These are phyloP conservation scores for Teunomyces barrocoloradensis DNA, from an alignment of 805 yeast species.

Conservation along the genomic window DNA sequence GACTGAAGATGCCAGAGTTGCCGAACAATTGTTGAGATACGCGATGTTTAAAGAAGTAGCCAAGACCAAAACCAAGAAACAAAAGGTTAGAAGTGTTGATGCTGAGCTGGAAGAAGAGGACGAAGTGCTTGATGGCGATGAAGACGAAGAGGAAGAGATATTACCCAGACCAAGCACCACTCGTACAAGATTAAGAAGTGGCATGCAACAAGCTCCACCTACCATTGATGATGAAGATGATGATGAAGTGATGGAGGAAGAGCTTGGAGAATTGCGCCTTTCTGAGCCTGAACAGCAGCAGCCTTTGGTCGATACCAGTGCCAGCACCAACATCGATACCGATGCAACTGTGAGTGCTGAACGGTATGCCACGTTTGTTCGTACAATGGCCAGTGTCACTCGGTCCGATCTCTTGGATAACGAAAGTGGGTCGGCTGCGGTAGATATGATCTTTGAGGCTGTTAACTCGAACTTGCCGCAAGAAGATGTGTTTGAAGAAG, in stretches of 20 bases:
- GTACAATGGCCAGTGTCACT: constrained; percentile 30
- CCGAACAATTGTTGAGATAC: constrained; percentile 79
- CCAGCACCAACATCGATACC: constrained; percentile 18
- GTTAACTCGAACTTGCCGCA: constrained; percentile 37
- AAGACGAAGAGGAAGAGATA: constrained; percentile 16
- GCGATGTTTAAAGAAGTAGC: constrained; percentile 79
- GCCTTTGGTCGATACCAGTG: constrained; percentile 26
- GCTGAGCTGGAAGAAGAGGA: constrained; percentile 29
- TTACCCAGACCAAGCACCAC: constrained; percentile 16
- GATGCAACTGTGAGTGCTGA: constrained; percentile 26
- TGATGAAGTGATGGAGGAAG: constrained; percentile 20
- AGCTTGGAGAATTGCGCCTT: constrained; percentile 29
- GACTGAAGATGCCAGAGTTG: constrained; percentile 76
- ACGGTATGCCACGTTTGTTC: constrained; percentile 29
- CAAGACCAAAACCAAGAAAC: constrained; percentile 32
- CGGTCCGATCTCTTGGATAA: constrained; percentile 33
- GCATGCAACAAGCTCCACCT: constrained; percentile 10
- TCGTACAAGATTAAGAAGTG: constrained; percentile 16
- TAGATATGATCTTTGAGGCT: constrained; percentile 29
- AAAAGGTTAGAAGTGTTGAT: constrained; percentile 15
- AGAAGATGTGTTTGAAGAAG: constrained; percentile 33
- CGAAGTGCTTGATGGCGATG: constrained; percentile 35
- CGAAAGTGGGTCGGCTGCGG: constrained; percentile 29
- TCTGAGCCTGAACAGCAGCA: constrained; percentile 18
- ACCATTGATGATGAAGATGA: constrained; percentile 2